These are phyloP conservation scores for Porosira glacialis DNA, from an alignment of 352 stramenopile genomes.

Conservation along the genomic window DNA sequence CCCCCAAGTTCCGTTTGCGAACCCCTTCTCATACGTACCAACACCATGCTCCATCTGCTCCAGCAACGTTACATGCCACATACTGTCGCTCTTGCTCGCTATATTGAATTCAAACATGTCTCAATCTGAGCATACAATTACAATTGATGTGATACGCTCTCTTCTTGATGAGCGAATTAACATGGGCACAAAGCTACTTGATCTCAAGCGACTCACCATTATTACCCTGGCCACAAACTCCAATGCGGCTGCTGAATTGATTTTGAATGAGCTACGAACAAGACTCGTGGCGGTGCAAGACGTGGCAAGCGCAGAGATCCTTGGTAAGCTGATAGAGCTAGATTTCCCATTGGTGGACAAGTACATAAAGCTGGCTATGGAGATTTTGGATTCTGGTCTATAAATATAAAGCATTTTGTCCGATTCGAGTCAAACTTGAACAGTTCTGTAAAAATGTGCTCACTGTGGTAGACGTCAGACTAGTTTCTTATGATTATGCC, in stretches of 20 bases:
- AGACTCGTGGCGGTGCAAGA: constrained; percentile 61
- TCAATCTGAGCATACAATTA: constrained; percentile 51
- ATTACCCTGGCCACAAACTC: constrained; percentile 68
- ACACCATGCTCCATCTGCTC: constrained; percentile 70
- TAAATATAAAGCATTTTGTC: too few species aligned
- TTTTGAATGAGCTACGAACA: constrained; percentile 61
- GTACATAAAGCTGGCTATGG: constrained; percentile 55
- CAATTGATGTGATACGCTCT: constrained; percentile 42
- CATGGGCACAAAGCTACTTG: constrained; percentile 46
- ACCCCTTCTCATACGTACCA: constrained; percentile 45
- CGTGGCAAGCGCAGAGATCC: constrained; percentile 67
- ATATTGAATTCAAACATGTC: constrained; percentile 50
- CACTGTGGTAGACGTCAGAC: too few species aligned
- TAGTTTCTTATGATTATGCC: too few species aligned
- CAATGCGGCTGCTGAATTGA: constrained; percentile 51
- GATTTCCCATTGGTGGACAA: constrained; percentile 51
- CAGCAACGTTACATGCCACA: constrained; percentile 40
- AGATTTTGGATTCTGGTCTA: too few species aligned
- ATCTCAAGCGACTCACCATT: constrained; percentile 58
- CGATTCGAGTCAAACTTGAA: too few species aligned
- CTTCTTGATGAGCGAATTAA: constrained; percentile 42
- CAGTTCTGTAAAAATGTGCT: too few species aligned
- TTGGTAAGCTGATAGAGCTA: constrained; percentile 53
- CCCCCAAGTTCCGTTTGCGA: neutral
- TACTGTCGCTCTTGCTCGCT: constrained; percentile 60